These are phyloP conservation scores for Cryptosporidium muris DNA, from an alignment of 169 alveolate species.

Conservation along the genomic window DNA sequence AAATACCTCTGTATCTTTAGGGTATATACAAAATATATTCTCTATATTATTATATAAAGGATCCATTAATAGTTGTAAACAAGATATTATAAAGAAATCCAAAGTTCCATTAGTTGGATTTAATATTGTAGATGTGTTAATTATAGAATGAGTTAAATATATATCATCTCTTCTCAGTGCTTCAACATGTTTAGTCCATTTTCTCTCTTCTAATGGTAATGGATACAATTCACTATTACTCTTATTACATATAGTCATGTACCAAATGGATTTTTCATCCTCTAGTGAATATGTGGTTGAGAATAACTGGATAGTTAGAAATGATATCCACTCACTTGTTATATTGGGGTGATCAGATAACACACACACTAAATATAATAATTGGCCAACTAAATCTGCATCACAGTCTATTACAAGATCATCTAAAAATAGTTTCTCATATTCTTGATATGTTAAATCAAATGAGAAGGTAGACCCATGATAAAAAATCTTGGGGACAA, in stretches of 20 bases:
- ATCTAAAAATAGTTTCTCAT: constrained; percentile 4
- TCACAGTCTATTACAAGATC: background rate
- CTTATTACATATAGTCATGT: constrained; percentile 5
- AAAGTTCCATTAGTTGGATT: constrained; percentile 36
- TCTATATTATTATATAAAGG: constrained; percentile 16
- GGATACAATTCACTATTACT: background rate
- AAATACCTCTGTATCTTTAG: constrained; percentile 1
- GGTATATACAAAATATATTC: background rate
- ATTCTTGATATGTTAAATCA: constrained; percentile 28
- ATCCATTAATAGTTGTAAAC: constrained; percentile 21
- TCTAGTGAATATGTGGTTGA: constrained; percentile 50
- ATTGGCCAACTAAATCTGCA: constrained; percentile 20
- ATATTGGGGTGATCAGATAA: background rate
- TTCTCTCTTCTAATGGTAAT: constrained; percentile 3
- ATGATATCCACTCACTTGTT: constrained; percentile 6
- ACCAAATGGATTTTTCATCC: constrained; percentile 47
- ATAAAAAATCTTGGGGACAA: background rate
- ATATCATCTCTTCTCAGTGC: background rate
- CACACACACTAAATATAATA: constrained; percentile 34
- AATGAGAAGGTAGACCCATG: constrained; percentile 33
- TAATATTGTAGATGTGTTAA: background rate
- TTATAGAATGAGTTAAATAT: background rate
- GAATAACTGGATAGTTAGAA: constrained; percentile 32
- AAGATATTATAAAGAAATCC: constrained; percentile 45
- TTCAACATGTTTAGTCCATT: constrained; percentile 10